A percentile compares a stretch with the other conserved stretches of the same genome.
Evolutionary conservation across 768 basidiomycete species (phyloP).

Genomic region (Tulasnella sp.): DNA sequence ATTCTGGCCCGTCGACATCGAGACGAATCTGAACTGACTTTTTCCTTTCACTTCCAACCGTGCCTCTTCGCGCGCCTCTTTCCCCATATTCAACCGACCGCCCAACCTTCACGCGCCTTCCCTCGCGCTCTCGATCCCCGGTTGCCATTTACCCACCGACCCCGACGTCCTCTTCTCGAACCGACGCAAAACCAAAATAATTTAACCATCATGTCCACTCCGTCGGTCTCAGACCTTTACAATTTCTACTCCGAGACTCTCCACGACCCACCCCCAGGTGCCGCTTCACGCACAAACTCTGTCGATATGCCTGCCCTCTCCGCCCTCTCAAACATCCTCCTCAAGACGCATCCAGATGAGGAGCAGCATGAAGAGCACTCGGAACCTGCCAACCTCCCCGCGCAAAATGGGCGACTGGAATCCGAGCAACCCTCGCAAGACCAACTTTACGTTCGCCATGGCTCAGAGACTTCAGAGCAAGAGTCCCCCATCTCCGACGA

Average conservation of each 20-base stretch:
- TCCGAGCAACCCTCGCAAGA: background rate
- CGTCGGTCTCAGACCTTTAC: constrained; percentile 20
- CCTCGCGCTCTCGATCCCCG: constrained; percentile 8
- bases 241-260: constrained; percentile 10
- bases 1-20: background rate
- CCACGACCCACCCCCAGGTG: background rate
- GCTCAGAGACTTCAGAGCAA: background rate
- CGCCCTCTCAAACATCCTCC: constrained; percentile 23
- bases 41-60: background rate
- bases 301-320: constrained; percentile 19
- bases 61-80: constrained; percentile 11
- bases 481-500: background rate
- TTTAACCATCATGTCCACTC: background rate
- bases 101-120: background rate
- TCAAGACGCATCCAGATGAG: constrained; percentile 7
- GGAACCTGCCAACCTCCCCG: background rate
- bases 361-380: background rate
- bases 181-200: background rate
- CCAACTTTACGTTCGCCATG: background rate
- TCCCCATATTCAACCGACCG: background rate
- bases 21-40: background rate
- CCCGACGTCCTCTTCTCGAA: background rate
- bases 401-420: background rate
- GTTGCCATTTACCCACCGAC: constrained; percentile 1
- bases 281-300: background rate